Evolutionary conservation across 108 stramenopile species (phyloP), one percentile per base, ranked within the genome.

Genomic region (Skeletonema tropicum): DNA sequence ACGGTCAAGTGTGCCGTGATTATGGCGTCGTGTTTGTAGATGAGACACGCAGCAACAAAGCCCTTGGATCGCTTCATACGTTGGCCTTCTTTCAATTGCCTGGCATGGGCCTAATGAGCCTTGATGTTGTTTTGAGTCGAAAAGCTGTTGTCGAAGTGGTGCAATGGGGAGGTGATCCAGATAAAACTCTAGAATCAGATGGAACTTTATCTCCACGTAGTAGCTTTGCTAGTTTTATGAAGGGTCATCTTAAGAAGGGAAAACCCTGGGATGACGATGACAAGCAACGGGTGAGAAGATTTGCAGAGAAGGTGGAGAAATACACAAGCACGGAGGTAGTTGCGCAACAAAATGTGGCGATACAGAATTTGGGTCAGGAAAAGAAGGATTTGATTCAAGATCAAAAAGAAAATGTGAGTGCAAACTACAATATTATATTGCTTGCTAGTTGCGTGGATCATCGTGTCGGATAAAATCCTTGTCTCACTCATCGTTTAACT

Each of bases 121-220:
- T 72, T 5, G 52, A 79, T 26, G 64, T 82, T 10, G 41, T 79
- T 6, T 65, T 82, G n/a, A 31, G 74, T 67, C 80, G 80, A 13
- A 60, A 38, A 25, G 68, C 21, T 29, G 25, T 35, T 30, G 77
- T 68, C 38, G 73, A 79, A 35, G 15, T 21, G 32, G 78, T 82
- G 3, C 26, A 52, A 25, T 82, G 77, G 80, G 63, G 64, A 46
- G 80, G 80, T 5, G 73, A 82, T 17, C 80, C 80, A 9, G 80
- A 82, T 19, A 74, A 74, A 35, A 57, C 11, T 3, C 68, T 52
- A 19, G 52, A 52, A 17, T 39, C 49, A 14, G 63, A 66, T 11
- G 77, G 79, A 17, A 79, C 49, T 17, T 57, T 74, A 31, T 70
- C 73, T 15, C 73, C 79, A 17, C 74, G 64, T 23, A 75, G 14